Percentiles rank a stretch among this genome's conserved stretches.
phyloP scores from a whole-genome alignment of 768 basidiomycete species.

The Trametes coccinea region DNA sequence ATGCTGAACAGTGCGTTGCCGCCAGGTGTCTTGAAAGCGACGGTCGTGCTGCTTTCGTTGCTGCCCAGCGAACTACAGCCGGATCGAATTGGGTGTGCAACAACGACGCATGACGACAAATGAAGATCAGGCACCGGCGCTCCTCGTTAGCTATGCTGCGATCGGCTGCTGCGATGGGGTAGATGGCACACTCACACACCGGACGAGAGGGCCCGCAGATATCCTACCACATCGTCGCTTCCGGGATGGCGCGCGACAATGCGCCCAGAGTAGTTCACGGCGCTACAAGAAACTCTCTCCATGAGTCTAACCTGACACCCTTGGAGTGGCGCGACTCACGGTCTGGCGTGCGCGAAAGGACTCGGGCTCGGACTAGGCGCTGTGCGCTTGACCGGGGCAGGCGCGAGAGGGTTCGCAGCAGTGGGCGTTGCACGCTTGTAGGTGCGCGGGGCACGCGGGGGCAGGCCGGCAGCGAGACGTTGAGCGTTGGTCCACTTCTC shows the following conservation, averaged over 20 bases:
- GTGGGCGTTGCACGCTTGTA: constrained; percentile 14
- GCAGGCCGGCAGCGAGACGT: constrained; percentile 21
- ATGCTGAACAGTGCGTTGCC: constrained; percentile 11
- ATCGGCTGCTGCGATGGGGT: background rate
- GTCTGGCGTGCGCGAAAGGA: background rate
- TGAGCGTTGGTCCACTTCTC: constrained; percentile 17
- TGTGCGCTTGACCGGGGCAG: constrained; percentile 9
- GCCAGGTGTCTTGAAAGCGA: constrained; percentile 12
- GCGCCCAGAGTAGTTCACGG: constrained; percentile 5
- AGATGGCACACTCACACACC: constrained; percentile 16
- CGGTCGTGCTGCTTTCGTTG: background rate
- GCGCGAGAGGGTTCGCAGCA: constrained; percentile 1
- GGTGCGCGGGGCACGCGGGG: constrained; percentile 17
- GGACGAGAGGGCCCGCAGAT: constrained; percentile 13
- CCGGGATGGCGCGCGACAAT: constrained; percentile 12
- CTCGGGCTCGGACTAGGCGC: constrained; percentile 16
- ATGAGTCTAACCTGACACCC: background rate
- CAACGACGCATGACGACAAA: constrained; percentile 6
- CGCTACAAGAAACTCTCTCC: background rate
- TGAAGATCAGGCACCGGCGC: constrained; percentile 15
- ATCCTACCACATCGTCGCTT: constrained; percentile 1
- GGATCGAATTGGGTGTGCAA: background rate
- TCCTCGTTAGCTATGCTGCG: constrained; percentile 3
- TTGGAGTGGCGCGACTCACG: constrained; percentile 1
- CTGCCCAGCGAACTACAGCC: constrained; percentile 4